Evolutionary conservation across 2,329 filamentous ascomycete species (phyloP), one percentile per base, ranked within the genome.

Genomic region (Phialocephala sp.): DNA sequence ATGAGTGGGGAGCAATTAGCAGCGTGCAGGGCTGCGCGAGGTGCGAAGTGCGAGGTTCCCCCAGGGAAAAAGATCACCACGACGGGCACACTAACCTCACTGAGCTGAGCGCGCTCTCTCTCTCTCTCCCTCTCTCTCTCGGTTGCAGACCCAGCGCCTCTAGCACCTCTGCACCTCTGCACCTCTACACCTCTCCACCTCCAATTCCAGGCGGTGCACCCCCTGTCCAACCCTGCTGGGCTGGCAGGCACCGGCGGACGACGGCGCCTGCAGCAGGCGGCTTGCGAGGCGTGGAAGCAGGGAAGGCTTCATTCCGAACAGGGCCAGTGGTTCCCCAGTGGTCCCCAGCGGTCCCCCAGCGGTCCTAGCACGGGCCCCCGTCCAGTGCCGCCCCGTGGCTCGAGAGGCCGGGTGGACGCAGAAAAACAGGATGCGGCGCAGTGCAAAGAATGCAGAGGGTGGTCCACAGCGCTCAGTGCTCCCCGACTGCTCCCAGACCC

Each of bases 381-480:
- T n/a, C n/a, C 52, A 37, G 52, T 54, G 52, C 52, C 52, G 35
- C 52, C 35, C 18, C n/a, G 18, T 55, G 52, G 52, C 52, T 55
- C 52, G 52, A 55, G 52, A n/a, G n/a, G n/a, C n/a, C n/a, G n/a
- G n/a, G n/a, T n/a, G 35, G 12, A 15, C 35, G 4, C 37, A 41
- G 37, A 14, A 18, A 12, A 41, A 18, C 37, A 41, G 37, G 11
- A 41, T 41, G 27, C 27, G 6, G 27, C 27, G 27, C 27, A 32
- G 27, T 6, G 27, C 27, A 32, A 6, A 43, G 15, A 14, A 43
- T 43, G 41, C 15, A 8, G 41, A 18, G 15, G 41, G 8, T 32
- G 41, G 15, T 43, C 41, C 41, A 15, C 41, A n/a, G 41, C 18
- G 12, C 15, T 43, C 15, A n/a, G n/a, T 14, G 9, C 47, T 54